phyloP scores from a whole-genome alignment of 2,329 filamentous ascomycete genomes.

The Fusarium penzigii region DNA sequence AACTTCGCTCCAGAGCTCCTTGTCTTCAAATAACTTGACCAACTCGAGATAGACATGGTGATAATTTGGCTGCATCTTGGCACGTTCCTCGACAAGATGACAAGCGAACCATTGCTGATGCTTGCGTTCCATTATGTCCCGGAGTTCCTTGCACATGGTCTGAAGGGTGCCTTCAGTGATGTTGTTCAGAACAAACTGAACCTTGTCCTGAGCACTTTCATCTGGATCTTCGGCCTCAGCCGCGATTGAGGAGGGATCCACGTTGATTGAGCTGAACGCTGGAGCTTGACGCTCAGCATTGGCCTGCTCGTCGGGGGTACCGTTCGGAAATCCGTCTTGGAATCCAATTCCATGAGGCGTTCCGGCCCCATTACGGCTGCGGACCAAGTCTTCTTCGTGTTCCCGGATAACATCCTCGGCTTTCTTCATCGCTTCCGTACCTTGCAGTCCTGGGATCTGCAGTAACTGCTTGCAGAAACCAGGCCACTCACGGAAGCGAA shows the following conservation, averaged over 20 bases:
- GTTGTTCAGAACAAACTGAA: constrained; percentile 96
- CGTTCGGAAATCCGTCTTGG: constrained; percentile 63
- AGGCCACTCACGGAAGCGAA: constrained; percentile 89
- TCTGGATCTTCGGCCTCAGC: constrained; percentile 78
- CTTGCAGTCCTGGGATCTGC: constrained; percentile 77
- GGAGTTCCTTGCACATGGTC: constrained; percentile 80
- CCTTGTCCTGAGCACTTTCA: constrained; percentile 85
- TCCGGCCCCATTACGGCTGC: constrained; percentile 54
- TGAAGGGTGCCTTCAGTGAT: constrained; percentile 87
- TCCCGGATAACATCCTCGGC: constrained; percentile 78
- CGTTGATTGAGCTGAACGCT: constrained; percentile 76
- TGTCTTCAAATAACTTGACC: constrained; percentile 79
- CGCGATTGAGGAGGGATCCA: constrained; percentile 66
- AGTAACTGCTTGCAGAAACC: constrained; percentile 86
- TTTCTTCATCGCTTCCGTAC: constrained; percentile 81
- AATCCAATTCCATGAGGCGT: constrained; percentile 38
- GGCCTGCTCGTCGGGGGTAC: constrained; percentile 64
- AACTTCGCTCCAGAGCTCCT: constrained; percentile 81
- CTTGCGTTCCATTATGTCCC: constrained; percentile 72
- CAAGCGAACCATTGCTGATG: constrained; percentile 96
- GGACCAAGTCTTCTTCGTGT: constrained; percentile 60
- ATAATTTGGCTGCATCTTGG: constrained; percentile 96
- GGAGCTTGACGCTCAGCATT: constrained; percentile 61
- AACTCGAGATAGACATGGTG: constrained; percentile 91
- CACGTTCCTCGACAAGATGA: constrained; percentile 92